These are phyloP conservation scores for Galium porrigens DNA, from an alignment of 305 asterid genomes.

Conservation along the genomic window DNA sequence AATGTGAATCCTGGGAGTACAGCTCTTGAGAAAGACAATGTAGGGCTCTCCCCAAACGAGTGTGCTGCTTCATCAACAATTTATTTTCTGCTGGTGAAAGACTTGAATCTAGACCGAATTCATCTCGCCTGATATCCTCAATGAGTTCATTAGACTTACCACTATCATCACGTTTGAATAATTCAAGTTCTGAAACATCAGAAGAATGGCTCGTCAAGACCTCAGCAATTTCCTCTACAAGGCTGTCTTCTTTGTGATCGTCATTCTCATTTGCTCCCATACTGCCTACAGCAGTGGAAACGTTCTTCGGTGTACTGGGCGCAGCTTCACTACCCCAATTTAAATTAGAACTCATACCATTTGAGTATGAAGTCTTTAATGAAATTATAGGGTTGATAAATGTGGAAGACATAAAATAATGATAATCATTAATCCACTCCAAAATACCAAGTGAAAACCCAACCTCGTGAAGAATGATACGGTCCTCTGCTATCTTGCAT, in stretches of 20 bases:
- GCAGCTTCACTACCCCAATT: slow-evolving; percentile 17
- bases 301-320: neutral
- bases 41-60: slow-evolving; percentile 94
- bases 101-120: slow-evolving; percentile 64
- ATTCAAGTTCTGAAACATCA: slow-evolving; percentile 13
- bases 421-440: slow-evolving; percentile 75
- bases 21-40: slow-evolving; percentile 91
- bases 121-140: slow-evolving; percentile 65
- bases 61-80: slow-evolving; percentile 87
- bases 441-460: slow-evolving; percentile 72
- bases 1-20: slow-evolving; percentile 96
- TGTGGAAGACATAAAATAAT: slow-evolving; percentile 29
- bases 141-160: slow-evolving; percentile 40
- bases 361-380: slow-evolving; percentile 30
- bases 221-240: slow-evolving; percentile 21
- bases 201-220: slow-evolving; percentile 17
- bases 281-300: slow-evolving; percentile 17
- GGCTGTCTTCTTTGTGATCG: slow-evolving; percentile 18
- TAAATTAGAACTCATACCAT: slow-evolving; percentile 19
- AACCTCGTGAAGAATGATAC: slow-evolving; percentile 75
- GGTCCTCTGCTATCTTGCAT: slow-evolving; percentile 50
- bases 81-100: slow-evolving; percentile 45
- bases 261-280: slow-evolving; percentile 17
- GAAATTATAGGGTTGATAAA: slow-evolving; percentile 21
- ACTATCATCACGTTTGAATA: slow-evolving; percentile 19